A percentile compares a stretch with the other conserved stretches of the same genome.
These are phyloP conservation scores for Neckera pumila DNA, from an alignment of 225 moss, liverwort and hornwort species.

Conservation along the genomic window DNA sequence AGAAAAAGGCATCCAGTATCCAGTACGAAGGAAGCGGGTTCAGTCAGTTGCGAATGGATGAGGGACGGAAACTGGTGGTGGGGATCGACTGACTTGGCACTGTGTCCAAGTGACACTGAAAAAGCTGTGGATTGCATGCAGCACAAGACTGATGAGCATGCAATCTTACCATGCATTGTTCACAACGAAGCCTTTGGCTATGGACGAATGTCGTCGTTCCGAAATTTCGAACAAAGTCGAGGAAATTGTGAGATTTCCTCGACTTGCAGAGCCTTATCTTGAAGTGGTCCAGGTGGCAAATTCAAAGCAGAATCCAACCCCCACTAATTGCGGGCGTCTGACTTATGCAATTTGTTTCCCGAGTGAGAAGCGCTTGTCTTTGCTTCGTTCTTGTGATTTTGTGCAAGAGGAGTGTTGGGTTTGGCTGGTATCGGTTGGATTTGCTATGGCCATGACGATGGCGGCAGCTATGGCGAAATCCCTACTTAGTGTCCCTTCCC, in stretches of 20 bases:
- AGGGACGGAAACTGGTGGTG: not conserved
- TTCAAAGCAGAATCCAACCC: not conserved
- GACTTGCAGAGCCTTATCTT: conserved; percentile 1
- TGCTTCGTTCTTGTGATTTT: not conserved
- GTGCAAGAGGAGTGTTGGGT: not conserved
- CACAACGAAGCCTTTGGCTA: not conserved
- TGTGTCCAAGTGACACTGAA: not conserved
- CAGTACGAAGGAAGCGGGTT: not conserved
- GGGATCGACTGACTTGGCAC: conserved; percentile 18
- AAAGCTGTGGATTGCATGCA: not conserved
- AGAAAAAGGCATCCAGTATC: not conserved
- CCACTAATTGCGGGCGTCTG: not conserved
- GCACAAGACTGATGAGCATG: not conserved
- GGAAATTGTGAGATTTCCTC: not conserved
- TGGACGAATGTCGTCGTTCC: conserved; percentile 1
- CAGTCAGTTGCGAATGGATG: conserved; percentile 10
- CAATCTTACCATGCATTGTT: not conserved
- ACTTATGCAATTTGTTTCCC: not conserved
- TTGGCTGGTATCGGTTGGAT: not conserved
- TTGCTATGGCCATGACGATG: not conserved
- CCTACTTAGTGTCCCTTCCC: not conserved
- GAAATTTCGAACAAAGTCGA: not conserved
- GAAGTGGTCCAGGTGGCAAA: not conserved
- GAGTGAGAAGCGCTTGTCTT: not conserved
- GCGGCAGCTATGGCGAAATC: conserved; percentile 7